These are phyloP conservation scores for Candida railenensis DNA, from an alignment of 805 yeast genomes.

Conservation along the genomic window DNA sequence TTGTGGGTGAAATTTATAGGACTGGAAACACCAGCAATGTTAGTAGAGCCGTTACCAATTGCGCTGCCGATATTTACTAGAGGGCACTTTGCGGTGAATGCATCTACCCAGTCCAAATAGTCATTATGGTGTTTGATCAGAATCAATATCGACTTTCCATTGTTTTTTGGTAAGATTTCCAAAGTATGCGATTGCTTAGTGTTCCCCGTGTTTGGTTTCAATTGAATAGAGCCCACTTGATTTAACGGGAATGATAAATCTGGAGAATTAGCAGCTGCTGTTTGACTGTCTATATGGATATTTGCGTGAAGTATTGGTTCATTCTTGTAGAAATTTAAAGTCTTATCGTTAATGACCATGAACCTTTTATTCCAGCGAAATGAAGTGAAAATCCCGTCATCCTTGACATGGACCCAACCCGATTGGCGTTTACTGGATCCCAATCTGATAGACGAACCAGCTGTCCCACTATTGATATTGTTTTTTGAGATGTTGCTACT, in stretches of 20 bases:
- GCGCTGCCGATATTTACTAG: conserved; percentile 40
- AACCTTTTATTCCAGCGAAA: conserved; percentile 92
- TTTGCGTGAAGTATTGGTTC: conserved; percentile 40
- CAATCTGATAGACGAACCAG: conserved; percentile 13
- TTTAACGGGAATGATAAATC: conserved; percentile 40
- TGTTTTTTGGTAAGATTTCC: conserved; percentile 63
- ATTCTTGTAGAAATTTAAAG: conserved; percentile 70
- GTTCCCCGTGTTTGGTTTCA: conserved; percentile 55
- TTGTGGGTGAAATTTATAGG: conserved; percentile 95
- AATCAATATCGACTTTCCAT: conserved; percentile 63
- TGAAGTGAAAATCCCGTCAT: conserved; percentile 78
- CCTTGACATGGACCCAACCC: conserved; percentile 92
- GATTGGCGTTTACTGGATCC: conserved; percentile 37
- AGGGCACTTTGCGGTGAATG: conserved; percentile 76
- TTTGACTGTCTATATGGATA: conserved; percentile 37
- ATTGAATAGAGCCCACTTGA: conserved; percentile 43
- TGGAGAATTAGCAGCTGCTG: conserved; percentile 15
- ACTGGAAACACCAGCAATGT: conserved; percentile 61
- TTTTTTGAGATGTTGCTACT: neutral
- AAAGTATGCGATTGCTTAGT: conserved; percentile 56
- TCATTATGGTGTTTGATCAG: conserved; percentile 79
- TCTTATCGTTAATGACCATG: conserved; percentile 72
- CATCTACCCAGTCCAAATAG: conserved; percentile 86
- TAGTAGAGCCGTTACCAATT: conserved; percentile 8
- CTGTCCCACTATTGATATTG: conserved; percentile 1